phyloP scores from a whole-genome alignment of 2,329 filamentous ascomycete species.

The Penicillium italicum region DNA sequence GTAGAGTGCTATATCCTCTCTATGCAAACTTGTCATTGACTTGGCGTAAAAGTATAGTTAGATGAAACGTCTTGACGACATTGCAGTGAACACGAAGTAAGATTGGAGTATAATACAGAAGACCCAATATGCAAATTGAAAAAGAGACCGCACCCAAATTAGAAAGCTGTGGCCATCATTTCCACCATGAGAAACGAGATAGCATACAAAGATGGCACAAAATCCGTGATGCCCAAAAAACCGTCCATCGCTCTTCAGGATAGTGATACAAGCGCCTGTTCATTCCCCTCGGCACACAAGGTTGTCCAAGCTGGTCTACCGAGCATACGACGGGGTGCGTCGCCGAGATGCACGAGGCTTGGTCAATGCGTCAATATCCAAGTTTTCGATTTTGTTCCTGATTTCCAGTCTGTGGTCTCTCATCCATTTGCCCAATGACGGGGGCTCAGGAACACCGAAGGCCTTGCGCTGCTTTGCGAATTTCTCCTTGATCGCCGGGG shows the following conservation, averaged over 20 bases:
- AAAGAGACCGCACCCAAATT: constrained; percentile 9
- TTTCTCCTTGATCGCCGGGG: constrained; percentile 59
- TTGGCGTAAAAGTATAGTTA: not conserved
- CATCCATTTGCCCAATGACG: constrained; percentile 42
- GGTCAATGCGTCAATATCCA: constrained; percentile 34
- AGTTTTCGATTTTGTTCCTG: constrained; percentile 37
- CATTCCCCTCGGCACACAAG: not conserved
- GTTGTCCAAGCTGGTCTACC: constrained; percentile 13
- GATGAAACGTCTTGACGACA: not conserved
- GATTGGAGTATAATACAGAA: constrained; percentile 37
- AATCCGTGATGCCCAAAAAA: constrained; percentile 6
- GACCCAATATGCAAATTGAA: constrained; percentile 27
- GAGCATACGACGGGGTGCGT: not conserved
- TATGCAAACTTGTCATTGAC: not conserved
- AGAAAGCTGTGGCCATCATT: constrained; percentile 1
- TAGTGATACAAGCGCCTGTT: constrained; percentile 10
- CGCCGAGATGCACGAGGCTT: constrained; percentile 25
- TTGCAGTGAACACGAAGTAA: constrained; percentile 13
- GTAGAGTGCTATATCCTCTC: not conserved
- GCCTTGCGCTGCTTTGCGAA: constrained; percentile 63
- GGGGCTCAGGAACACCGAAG: constrained; percentile 60
- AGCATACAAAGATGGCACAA: constrained; percentile 9
- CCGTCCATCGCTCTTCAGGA: constrained; percentile 11
- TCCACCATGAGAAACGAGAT: not conserved
- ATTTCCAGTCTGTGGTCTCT: constrained; percentile 35